These are phyloP conservation scores for Truncatella angustata DNA, from an alignment of 2,329 filamentous ascomycete species.

Conservation along the genomic window DNA sequence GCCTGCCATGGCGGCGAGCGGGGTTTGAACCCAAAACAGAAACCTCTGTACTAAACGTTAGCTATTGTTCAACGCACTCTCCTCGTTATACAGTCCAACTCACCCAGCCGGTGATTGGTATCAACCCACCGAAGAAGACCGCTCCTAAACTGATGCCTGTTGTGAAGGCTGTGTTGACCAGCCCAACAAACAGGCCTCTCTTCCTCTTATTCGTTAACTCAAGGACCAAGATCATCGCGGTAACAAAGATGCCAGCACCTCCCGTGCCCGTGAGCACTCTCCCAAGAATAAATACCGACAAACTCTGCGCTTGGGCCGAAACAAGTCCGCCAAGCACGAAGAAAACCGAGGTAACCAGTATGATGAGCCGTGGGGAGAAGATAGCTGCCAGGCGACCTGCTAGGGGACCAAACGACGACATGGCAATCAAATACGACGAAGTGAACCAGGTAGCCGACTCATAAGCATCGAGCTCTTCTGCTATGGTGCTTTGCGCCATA, in stretches of 20 bases:
- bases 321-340: constrained; percentile 63
- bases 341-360: constrained; percentile 57
- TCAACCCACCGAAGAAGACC: constrained; percentile 65
- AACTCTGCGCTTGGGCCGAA: constrained; percentile 58
- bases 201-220: constrained; percentile 66
- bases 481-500: constrained; percentile 76
- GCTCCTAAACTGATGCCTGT: constrained; percentile 70
- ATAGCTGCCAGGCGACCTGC: constrained; percentile 71
- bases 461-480: constrained; percentile 71
- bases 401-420: constrained; percentile 65
- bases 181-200: constrained; percentile 70
- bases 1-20: constrained; percentile 60
- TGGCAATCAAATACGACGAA: constrained; percentile 65
- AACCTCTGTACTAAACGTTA: constrained; percentile 49
- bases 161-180: constrained; percentile 72
- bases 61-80: not conserved
- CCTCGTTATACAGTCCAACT: constrained; percentile 22
- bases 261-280: constrained; percentile 68
- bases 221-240: constrained; percentile 74
- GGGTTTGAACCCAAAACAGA: constrained; percentile 72
- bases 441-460: constrained; percentile 78
- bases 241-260: constrained; percentile 68
- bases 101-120: constrained; percentile 69
- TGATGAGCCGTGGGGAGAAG: constrained; percentile 66
- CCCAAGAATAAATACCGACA: constrained; percentile 66